Evolutionary conservation across 225 moss, liverwort and hornwort species (phyloP).

Genomic region (Anthoceros angustus): DNA sequence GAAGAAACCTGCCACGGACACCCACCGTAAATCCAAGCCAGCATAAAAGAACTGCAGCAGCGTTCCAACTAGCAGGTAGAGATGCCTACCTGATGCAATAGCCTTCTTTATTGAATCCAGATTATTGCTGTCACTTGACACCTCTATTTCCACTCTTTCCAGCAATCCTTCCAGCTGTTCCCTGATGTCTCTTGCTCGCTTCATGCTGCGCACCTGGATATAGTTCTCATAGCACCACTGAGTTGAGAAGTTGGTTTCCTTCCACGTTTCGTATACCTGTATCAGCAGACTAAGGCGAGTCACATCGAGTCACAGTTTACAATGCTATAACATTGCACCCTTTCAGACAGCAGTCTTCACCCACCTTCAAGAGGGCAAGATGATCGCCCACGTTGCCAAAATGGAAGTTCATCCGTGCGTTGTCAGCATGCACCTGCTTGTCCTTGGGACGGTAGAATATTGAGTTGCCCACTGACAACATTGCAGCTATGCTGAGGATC

Average conservation of each 20-base stretch:
- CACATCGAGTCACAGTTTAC: neutral
- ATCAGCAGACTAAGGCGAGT: neutral
- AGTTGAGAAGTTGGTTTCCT: constrained; percentile 88
- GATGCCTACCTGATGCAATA: constrained; percentile 38
- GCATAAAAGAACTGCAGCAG: neutral
- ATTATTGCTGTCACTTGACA: constrained; percentile 51
- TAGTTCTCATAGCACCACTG: constrained; percentile 99
- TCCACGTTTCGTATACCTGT: constrained; percentile 74
- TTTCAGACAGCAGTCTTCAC: neutral
- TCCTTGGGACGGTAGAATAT: constrained; percentile 97
- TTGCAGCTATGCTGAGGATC: constrained; percentile 70
- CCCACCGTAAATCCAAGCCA: neutral
- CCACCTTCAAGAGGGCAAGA: constrained; percentile 66
- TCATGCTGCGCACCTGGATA: constrained; percentile 94
- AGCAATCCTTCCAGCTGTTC: constrained; percentile 90
- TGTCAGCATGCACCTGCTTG: constrained; percentile 97
- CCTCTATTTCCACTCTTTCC: constrained; percentile 83
- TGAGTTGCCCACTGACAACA: constrained; percentile 83
- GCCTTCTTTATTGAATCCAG: constrained; percentile 79
- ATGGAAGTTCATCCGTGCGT: constrained; percentile 96
- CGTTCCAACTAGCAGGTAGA: neutral
- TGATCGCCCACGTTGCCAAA: constrained; percentile 94
- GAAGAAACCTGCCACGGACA: constrained; percentile 37
- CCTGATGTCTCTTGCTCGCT: constrained; percentile 81
- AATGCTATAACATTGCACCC: neutral